Conservation (phyloP, 345 rosid genomes). For the Hypericum androsaemum region DNA sequence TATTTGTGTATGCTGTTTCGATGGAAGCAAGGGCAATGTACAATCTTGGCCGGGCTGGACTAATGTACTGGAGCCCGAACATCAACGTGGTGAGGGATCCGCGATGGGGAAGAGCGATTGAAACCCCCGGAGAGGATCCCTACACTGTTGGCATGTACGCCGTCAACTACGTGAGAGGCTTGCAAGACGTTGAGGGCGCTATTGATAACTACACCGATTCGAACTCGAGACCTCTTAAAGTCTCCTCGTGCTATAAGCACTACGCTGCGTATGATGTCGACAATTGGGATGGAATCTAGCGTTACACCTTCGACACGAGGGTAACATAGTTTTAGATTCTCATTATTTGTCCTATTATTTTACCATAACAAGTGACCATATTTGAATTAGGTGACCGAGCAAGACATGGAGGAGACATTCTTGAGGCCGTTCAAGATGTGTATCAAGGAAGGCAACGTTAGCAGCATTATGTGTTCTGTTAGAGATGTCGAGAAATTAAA, state of each 20-base stretch:
- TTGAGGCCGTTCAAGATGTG: conserved; percentile 34
- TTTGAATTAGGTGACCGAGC: conserved; percentile 24
- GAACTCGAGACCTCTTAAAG: conserved; percentile 33
- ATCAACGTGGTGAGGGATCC: conserved; percentile 40
- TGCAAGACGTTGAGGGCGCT: conserved; percentile 37
- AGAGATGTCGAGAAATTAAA: too few relatives aligned
- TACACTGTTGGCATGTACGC: conserved; percentile 29
- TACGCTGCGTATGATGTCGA: conserved; percentile 38
- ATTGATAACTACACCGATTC: conserved; percentile 4
- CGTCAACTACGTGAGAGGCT: conserved; percentile 30
- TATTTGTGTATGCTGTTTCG: conserved; percentile 31
- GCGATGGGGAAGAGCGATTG: conserved; percentile 35
- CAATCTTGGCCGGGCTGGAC: conserved; percentile 36
- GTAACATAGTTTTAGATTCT: conserved; percentile 5
- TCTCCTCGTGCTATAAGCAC: conserved; percentile 39
- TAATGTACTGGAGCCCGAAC: conserved; percentile 39
- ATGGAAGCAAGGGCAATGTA: conserved; percentile 47
- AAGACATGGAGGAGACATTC: conserved; percentile 31
- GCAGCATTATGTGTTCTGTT: conserved; percentile 47
- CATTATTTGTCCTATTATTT: not conserved
- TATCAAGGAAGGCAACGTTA: conserved; percentile 36
- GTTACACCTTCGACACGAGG: conserved; percentile 22
- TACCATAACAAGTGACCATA: not conserved
- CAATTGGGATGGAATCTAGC: conserved; percentile 28
- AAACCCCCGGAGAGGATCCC: conserved; percentile 47